Percentiles rank a stretch among this genome's conserved stretches.
Conservation (phyloP, 148 eudicot genomes). For the Fagopyrum homotropicum region DNA sequence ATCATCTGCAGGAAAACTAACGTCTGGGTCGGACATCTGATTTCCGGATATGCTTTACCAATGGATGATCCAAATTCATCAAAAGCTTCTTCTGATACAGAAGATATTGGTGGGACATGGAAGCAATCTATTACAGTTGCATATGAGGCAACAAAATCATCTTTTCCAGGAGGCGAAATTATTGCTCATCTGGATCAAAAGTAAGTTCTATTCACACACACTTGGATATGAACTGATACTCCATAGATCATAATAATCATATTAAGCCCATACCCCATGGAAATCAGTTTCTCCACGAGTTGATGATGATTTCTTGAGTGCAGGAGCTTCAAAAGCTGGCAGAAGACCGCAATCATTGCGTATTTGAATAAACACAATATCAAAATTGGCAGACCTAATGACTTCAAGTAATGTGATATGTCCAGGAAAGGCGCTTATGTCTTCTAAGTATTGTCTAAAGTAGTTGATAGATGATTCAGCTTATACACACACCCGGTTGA, state of each 20-base stretch:
- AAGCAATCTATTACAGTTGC: slow-evolving; percentile 54
- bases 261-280: neutral
- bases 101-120: slow-evolving; percentile 74
- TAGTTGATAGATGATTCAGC: too few relatives aligned
- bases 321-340: slow-evolving; percentile 56
- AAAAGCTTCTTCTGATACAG: slow-evolving; percentile 30
- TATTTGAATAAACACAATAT: slow-evolving; percentile 37
- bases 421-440: too few relatives aligned
- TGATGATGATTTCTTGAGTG: neutral
- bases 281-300: too few relatives aligned
- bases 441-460: too few relatives aligned
- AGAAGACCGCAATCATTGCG: slow-evolving; percentile 47
- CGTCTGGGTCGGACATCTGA: slow-evolving; percentile 86
- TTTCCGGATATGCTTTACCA: slow-evolving; percentile 83
- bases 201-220: slow-evolving; percentile 21
- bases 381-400: slow-evolving; percentile 51
- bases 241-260: neutral
- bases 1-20: slow-evolving; percentile 47
- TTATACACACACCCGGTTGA: too few relatives aligned
- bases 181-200: slow-evolving; percentile 62
- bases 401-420: slow-evolving; percentile 20
- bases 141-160: slow-evolving; percentile 44
- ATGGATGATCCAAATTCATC: slow-evolving; percentile 61
- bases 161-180: slow-evolving; percentile 56
- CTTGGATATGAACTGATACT: neutral